Evolutionary conservation across 192 early-diverging fungal genomes (phyloP), one percentile per base, ranked within the genome.

Genomic region (Rhizophagus clarus): DNA sequence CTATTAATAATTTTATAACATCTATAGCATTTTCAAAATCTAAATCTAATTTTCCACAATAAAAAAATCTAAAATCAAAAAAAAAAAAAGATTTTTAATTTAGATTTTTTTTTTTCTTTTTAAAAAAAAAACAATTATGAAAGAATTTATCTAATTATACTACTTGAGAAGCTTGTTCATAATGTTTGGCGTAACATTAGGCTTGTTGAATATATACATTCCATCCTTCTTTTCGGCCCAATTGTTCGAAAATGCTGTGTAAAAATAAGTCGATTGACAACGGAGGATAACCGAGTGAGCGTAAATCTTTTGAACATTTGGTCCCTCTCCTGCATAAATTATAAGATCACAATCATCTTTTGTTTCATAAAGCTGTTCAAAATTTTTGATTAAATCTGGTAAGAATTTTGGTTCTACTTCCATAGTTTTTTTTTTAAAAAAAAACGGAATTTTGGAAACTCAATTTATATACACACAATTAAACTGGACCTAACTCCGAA

Each of bases 171-270:
- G 9, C 42, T 45, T 45, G 42, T 45, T 45, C 42, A 45, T 45
- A 45, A 45, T 45, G 12, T 31, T 37, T 69, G 67, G 67, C 0
- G 28, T 34, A 37, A 69, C 34, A 37, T 69, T 69, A 9, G 67
- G 67, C 8, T 69, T 29, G 15, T 31, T 37, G 22, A 69, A 37
- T 69, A 69, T 32, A 12, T 69, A 69, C 12, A 69, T 69, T 17
- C 67, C 67, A 37, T 69, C 24, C n/a, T 29, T 69, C 9, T 31
- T 69, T 37, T 69, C 34, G 2, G 67, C 67, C 67, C 67, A 69
- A n/a, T 34, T 6, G 5, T 68, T 68, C 7, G 66, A 68, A 28
- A 68, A 34, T 68, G 66, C 66, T 31, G 66, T 26, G 4, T 68
- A 14, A 68, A 68, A 68, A 22, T 68, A 68, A 28, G 24, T 56